Conservation (phyloP, 2,329 filamentous ascomycete species). For the Aspergillus hortae region DNA sequence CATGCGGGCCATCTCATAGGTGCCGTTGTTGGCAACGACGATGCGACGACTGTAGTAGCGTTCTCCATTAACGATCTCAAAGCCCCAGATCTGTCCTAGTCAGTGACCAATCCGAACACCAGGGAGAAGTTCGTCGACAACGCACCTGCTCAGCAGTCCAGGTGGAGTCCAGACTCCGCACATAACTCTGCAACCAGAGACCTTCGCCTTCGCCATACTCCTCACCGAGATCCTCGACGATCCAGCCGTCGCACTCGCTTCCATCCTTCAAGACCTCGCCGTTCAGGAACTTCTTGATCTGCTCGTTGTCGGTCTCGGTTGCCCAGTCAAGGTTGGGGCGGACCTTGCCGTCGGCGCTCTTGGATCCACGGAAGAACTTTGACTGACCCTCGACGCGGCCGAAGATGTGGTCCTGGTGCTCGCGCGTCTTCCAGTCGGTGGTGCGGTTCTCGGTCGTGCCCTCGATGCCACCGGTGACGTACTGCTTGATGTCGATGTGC, state of each 20-base stretch:
- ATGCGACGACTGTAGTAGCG: conserved; percentile 43
- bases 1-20: conserved; percentile 35
- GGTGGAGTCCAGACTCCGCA: conserved; percentile 43
- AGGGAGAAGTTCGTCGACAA: neutral
- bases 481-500: conserved; percentile 71
- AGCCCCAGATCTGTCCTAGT: conserved; percentile 42
- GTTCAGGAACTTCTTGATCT: conserved; percentile 35
- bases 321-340: conserved; percentile 33
- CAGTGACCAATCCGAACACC: neutral
- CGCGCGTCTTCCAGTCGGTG: conserved; percentile 58
- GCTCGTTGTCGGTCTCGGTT: conserved; percentile 39
- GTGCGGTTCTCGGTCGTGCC: conserved; percentile 59
- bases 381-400: conserved; percentile 64
- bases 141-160: conserved; percentile 56
- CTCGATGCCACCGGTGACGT: conserved; percentile 66
- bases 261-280: conserved; percentile 49
- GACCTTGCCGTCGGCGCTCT: conserved; percentile 36
- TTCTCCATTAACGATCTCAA: conserved; percentile 40
- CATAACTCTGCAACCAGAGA: conserved; percentile 48
- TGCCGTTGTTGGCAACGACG: conserved; percentile 35
- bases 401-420: conserved; percentile 76
- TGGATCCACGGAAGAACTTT: conserved; percentile 43
- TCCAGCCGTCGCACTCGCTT: conserved; percentile 57
- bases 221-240: conserved; percentile 49
- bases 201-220: conserved; percentile 42